These are phyloP conservation scores for Schoenoplectus triqueter DNA, from an alignment of 202 grass and related monocot species.

Conservation along the genomic window DNA sequence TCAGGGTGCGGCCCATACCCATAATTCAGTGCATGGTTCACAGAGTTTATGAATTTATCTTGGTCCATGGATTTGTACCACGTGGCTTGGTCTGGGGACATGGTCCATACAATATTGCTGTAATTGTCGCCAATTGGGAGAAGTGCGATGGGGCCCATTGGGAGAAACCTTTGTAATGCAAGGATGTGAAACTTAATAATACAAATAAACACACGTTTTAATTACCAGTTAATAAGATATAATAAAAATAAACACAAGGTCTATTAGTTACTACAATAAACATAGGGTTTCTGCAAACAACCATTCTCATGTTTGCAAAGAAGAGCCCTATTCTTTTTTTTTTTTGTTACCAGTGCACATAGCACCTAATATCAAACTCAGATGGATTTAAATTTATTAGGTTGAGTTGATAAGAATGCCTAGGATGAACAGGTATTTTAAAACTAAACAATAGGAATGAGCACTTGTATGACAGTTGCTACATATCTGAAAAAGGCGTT, in stretches of 20 bases:
- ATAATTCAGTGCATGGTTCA: slow-evolving; percentile 81
- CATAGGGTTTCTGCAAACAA: not conserved
- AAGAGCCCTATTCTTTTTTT: not conserved
- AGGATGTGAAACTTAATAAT: not conserved
- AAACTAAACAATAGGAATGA: not conserved
- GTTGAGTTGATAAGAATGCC: not conserved
- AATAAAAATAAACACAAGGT: not conserved
- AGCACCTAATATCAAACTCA: not conserved
- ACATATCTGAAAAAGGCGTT: slow-evolving; percentile 4
- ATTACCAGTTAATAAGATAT: not conserved
- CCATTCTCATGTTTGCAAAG: not conserved
- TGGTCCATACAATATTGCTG: slow-evolving; percentile 99
- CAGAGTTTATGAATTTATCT: slow-evolving; percentile 77
- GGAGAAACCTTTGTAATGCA: slow-evolving; percentile 92
- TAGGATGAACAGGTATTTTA: not conserved
- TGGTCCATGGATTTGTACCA: slow-evolving; percentile 68
- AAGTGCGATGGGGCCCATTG: slow-evolving; percentile 81
- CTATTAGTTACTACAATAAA: not conserved
- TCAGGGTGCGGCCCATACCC: slow-evolving; percentile 74
- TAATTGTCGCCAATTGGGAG: slow-evolving; percentile 76
- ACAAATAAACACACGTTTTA: not conserved
- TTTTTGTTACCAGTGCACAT: not conserved
- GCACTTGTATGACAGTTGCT: not conserved
- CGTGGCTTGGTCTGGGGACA: slow-evolving; percentile 71
- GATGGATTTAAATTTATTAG: not conserved